These are phyloP conservation scores for Ormosia emarginata DNA, from an alignment of 306 rosid genomes.

Conservation along the genomic window DNA sequence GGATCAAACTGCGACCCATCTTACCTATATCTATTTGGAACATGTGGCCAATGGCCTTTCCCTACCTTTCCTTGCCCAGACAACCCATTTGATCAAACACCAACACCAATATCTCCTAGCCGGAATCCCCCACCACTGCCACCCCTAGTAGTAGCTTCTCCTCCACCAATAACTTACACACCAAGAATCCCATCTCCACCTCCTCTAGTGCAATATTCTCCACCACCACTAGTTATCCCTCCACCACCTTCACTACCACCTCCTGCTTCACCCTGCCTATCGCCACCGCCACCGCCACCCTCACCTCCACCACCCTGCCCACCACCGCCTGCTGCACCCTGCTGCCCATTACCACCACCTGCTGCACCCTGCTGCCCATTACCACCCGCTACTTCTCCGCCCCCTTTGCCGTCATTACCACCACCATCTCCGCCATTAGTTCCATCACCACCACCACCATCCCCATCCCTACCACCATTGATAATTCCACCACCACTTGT, in stretches of 20 bases:
- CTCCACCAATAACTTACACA: constrained; percentile 36
- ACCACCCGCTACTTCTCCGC: not conserved
- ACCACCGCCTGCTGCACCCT: not conserved
- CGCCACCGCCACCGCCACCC: not conserved
- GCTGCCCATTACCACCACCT: constrained; percentile 1
- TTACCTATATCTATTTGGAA: constrained; percentile 51
- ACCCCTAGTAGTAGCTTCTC: constrained; percentile 17
- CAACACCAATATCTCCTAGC: constrained; percentile 22
- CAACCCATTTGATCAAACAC: constrained; percentile 67
- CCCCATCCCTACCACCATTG: constrained; percentile 24
- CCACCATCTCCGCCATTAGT: constrained; percentile 28
- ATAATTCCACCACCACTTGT: constrained; percentile 45
- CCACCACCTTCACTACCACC: not conserved
- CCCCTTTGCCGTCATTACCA: not conserved
- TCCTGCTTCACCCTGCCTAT: not conserved
- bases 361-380: constrained; percentile 13
- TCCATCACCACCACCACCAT: constrained; percentile 30
- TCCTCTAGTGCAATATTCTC: not conserved
- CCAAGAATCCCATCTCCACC: constrained; percentile 10
- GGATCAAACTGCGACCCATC: constrained; percentile 61
- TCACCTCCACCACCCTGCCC: not conserved
- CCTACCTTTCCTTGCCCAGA: constrained; percentile 54
- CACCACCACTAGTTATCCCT: not conserved
- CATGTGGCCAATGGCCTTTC: constrained; percentile 83
- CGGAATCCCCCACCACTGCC: constrained; percentile 3